Base-by-base conservation (phyloP, 768 basidiomycete genomes). In the Mycena sanguinolenta region DNA sequence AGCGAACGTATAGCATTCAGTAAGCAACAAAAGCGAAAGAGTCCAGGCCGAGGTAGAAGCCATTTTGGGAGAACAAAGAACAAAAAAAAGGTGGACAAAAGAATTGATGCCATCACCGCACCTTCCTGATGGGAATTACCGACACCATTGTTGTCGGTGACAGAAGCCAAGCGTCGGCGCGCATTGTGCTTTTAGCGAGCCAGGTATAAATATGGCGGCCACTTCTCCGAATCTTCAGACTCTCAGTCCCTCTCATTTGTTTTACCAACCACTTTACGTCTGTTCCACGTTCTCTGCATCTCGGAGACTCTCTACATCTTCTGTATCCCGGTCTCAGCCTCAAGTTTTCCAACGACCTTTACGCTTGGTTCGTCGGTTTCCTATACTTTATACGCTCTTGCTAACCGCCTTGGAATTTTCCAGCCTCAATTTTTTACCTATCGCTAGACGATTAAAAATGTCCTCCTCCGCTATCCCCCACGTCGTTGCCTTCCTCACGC, bases 401-500 rank as follows among this genome's bases (percentile, higher is more conserved):
- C 23, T 50, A 49, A 42, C 36, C 36, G 36, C 36, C 36, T 38
- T 14, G 36, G 12, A 23, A 21, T 25, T 32, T 39, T 27, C 36
- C 7, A 53, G 53, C 30, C 16, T 49, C 32, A 6, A 4, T n/a
- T 39, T 59, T 53, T 32, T 58, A 3, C 8, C 27, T n/a, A 62
- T 62, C 60, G 57, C 65, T 49, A 25, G 65, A 10, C 65, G 58
- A 65, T 63, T 42, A 25, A n/a, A 30, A 28, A 69, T 72, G 67
- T 69, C 71, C 32, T 62, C 71, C 34, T 59, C 65, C 27, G 46
- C 72, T 59, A 59, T 73, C 54, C 59, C 67, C 61, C 72, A 66
- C 53, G 58, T 69, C 32, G 59, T 73, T 49, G 36, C 60, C 42
- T 73, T 60, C 72, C 67, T 73, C 59, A 73, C 72, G 54, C 63